Conservation (phyloP, 805 yeast genomes). For the Sugiyamaella qingdaonensis region DNA sequence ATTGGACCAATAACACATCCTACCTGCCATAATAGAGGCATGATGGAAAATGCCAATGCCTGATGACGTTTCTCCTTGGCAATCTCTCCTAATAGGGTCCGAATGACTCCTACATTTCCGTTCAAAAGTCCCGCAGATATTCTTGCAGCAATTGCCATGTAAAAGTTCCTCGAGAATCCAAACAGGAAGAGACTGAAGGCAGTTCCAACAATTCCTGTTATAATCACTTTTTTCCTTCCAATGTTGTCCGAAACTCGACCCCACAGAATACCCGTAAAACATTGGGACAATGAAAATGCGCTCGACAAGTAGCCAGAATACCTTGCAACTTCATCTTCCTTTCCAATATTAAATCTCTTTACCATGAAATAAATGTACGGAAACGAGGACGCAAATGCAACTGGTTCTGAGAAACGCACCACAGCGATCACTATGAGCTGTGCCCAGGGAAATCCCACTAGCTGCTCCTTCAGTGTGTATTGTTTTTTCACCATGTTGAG, state of each 20-base stretch:
- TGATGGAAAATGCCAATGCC: conserved; percentile 55
- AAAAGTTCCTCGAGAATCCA: conserved; percentile 52
- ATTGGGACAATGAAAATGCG: conserved; percentile 55
- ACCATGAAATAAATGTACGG: conserved; percentile 61
- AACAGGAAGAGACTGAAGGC: conserved; percentile 43
- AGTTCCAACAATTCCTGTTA: conserved; percentile 51
- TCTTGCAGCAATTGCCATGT: conserved; percentile 51
- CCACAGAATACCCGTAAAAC: conserved; percentile 55
- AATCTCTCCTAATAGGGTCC: conserved; percentile 58
- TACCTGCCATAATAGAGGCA: conserved; percentile 57
- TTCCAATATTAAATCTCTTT: conserved; percentile 46
- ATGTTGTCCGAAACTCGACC: conserved; percentile 48
- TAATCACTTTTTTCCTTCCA: conserved; percentile 52
- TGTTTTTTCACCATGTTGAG: background rate
- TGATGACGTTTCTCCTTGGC: conserved; percentile 54
- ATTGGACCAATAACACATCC: conserved; percentile 59
- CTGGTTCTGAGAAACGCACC: conserved; percentile 53
- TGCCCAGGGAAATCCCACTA: conserved; percentile 50
- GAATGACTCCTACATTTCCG: conserved; percentile 57
- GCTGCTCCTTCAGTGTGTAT: conserved; percentile 37
- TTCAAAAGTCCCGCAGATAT: conserved; percentile 51
- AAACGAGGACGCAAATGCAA: conserved; percentile 56
- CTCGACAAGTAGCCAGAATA: conserved; percentile 60
- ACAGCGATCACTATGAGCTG: conserved; percentile 40
- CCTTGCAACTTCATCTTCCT: conserved; percentile 45